phyloP scores from a whole-genome alignment of 2,329 filamentous ascomycete genomes.

The Chaetomium sp. region DNA sequence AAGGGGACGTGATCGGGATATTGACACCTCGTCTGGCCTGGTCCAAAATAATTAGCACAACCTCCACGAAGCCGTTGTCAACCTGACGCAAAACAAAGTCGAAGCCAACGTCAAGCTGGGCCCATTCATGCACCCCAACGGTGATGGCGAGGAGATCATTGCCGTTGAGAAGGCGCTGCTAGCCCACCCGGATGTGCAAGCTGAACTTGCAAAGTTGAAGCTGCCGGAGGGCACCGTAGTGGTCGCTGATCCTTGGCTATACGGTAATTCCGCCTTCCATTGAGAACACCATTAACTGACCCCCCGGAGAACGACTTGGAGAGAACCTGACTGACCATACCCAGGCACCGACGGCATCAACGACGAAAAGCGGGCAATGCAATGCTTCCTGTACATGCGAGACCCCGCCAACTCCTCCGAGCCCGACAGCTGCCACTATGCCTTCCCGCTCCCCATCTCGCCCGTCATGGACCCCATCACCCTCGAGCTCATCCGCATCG shows the following conservation, averaged over 20 bases:
- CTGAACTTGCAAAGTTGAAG: constrained; percentile 55
- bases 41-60: constrained; percentile 42
- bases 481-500: constrained; percentile 61
- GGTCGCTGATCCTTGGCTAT: constrained; percentile 59
- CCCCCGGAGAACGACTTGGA: not conserved
- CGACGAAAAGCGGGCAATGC: constrained; percentile 44
- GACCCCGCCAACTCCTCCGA: constrained; percentile 54
- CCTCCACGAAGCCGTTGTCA: constrained; percentile 53
- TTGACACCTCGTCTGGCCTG: not conserved
- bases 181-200: constrained; percentile 49
- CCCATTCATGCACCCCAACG: constrained; percentile 51
- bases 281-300: no score
- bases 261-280: constrained; percentile 34
- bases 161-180: constrained; percentile 50
- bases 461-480: constrained; percentile 58
- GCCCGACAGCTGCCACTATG: constrained; percentile 62
- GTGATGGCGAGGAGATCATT: constrained; percentile 54
- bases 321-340: not conserved
- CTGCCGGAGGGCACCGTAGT: constrained; percentile 54
- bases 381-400: constrained; percentile 61
- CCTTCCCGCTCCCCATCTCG: constrained; percentile 59
- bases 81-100: constrained; percentile 43
- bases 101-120: constrained; percentile 54
- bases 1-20: not conserved
- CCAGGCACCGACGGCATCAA: constrained; percentile 44